phyloP scores from a whole-genome alignment of 208 protist species.

The Phytomonas sp. region DNA sequence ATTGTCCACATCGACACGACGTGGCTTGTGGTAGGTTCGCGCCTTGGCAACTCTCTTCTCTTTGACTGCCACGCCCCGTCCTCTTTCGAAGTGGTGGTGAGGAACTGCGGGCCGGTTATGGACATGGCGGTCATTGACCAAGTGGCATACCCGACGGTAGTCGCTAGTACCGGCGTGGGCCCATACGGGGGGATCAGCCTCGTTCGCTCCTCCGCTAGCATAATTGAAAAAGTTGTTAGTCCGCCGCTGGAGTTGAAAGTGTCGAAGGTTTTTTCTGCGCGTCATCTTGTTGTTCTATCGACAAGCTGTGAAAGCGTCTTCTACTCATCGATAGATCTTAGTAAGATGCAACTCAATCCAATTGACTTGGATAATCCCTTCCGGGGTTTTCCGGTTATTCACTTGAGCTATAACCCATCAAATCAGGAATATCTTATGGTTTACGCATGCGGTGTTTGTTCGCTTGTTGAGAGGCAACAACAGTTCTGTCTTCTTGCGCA shows the following conservation, averaged over 20 bases:
- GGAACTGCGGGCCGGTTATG: slow-evolving; percentile 67
- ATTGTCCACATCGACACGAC: too few species aligned
- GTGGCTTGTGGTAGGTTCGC: slow-evolving; percentile 17
- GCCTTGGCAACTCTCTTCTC: slow-evolving; percentile 23
- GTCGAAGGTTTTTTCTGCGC: slow-evolving; percentile 15
- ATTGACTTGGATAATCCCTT: too few species aligned
- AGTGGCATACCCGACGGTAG: slow-evolving; percentile 36
- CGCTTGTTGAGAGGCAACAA: too few species aligned
- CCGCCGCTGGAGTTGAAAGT: slow-evolving; percentile 8
- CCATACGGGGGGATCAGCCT: slow-evolving; percentile 54
- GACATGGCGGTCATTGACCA: slow-evolving; percentile 48
- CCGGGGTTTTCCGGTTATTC: neutral
- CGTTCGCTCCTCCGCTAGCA: slow-evolving; percentile 48
- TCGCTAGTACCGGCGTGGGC: slow-evolving; percentile 64
- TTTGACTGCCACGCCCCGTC: too few species aligned
- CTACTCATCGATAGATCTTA: too few species aligned
- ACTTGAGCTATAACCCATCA: neutral
- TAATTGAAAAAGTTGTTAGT: slow-evolving; percentile 18
- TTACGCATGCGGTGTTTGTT: too few species aligned
- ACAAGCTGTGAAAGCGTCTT: too few species aligned
- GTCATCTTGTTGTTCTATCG: slow-evolving; percentile 15
- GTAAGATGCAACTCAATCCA: too few species aligned
- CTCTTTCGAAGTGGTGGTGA: slow-evolving; percentile 27
- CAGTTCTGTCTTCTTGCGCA: too few species aligned
- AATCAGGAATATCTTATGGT: too few species aligned